These are phyloP conservation scores for Ophiostoma sp. DNA, from an alignment of 2,329 filamentous ascomycete genomes.

Conservation along the genomic window DNA sequence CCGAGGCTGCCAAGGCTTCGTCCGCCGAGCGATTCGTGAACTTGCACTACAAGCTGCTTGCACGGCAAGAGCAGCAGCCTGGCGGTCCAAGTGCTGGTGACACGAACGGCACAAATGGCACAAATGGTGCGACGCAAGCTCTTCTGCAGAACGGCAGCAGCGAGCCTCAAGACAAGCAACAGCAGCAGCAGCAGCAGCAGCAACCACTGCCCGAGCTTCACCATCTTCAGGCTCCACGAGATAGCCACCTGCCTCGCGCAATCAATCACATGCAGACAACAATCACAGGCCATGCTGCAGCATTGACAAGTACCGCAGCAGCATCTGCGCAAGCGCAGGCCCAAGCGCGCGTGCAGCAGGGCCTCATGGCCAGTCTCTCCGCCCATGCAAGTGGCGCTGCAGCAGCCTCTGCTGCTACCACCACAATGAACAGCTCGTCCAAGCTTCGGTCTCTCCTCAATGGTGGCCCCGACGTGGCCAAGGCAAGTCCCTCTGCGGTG, in stretches of 20 bases:
- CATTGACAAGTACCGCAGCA: not conserved
- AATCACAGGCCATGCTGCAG: constrained; percentile 1
- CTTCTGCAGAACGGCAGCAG: not conserved
- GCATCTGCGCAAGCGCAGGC: not conserved
- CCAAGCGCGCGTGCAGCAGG: constrained; percentile 4
- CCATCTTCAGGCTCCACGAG: not conserved
- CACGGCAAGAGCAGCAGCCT: constrained; percentile 45
- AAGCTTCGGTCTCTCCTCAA: constrained; percentile 14
- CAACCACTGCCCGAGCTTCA: constrained; percentile 5
- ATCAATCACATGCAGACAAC: constrained; percentile 14
- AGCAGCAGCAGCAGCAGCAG: constrained; percentile 3
- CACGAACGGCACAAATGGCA: not conserved
- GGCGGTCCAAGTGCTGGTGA: not conserved
- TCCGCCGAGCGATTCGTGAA: constrained; percentile 56
- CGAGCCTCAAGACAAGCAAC: not conserved
- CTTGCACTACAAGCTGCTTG: constrained; percentile 52
- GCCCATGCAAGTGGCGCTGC: not conserved
- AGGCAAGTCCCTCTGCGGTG: constrained; percentile 18
- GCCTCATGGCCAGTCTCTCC: not conserved
- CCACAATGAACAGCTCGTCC: not conserved
- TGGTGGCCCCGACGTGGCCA: constrained; percentile 15
- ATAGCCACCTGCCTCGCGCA: constrained; percentile 8
- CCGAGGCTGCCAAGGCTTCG: constrained; percentile 52
- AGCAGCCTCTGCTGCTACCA: not conserved
- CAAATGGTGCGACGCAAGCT: not conserved